phyloP scores from a whole-genome alignment of 441 rosid genomes.

The Geranium incanum region DNA sequence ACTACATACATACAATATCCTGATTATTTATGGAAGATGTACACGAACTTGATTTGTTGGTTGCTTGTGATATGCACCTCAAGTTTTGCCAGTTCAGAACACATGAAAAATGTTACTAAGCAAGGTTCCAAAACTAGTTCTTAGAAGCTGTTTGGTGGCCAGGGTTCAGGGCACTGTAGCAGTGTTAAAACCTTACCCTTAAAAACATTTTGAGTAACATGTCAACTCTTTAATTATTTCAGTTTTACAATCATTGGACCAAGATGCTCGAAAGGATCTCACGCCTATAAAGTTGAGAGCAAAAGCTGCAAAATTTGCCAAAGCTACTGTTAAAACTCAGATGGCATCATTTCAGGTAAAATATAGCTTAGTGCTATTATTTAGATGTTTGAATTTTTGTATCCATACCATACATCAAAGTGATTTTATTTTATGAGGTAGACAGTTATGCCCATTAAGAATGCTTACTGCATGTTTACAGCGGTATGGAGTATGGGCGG shows the following conservation, averaged over 20 bases:
- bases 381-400: slow-evolving; percentile 14
- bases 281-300: slow-evolving; percentile 79
- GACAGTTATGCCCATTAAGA: slow-evolving; percentile 12
- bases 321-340: slow-evolving; percentile 87
- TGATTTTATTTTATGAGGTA: slow-evolving; percentile 10
- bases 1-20: neutral
- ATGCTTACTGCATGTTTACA: slow-evolving; percentile 31
- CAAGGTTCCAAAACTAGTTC: neutral
- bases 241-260: slow-evolving; percentile 93
- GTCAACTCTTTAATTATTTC: slow-evolving; percentile 35
- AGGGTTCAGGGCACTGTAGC: neutral
- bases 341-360: slow-evolving; percentile 92
- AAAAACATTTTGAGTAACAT: slow-evolving; percentile 23
- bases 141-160: neutral
- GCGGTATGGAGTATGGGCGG: slow-evolving; percentile 99
- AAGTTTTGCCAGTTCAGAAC: neutral
- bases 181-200: too few species aligned
- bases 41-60: neutral
- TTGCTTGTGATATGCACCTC: slow-evolving; percentile 5
- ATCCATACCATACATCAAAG: neutral
- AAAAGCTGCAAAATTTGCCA: slow-evolving; percentile 90
- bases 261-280: slow-evolving; percentile 72
- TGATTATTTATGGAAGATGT: neutral
- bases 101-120: neutral
- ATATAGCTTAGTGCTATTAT: slow-evolving; percentile 4